phyloP scores from a whole-genome alignment of 805 yeast species.

The Blastobotrys parvus region DNA sequence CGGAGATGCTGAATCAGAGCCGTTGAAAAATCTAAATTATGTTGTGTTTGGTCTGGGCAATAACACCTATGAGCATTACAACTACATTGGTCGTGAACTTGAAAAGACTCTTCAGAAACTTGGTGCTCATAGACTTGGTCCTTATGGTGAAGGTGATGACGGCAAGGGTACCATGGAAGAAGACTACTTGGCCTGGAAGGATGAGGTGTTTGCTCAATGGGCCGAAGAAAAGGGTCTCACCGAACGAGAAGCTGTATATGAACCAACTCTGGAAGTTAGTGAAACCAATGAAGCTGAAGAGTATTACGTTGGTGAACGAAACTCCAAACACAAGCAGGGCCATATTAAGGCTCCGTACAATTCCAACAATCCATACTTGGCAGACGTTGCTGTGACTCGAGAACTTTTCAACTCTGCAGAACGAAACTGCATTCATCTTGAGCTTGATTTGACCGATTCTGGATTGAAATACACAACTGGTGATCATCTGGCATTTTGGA shows the following conservation, averaged over 20 bases:
- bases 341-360: slow-evolving; percentile 60
- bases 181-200: slow-evolving; percentile 92
- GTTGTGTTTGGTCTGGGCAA: slow-evolving; percentile 90
- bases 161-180: slow-evolving; percentile 93
- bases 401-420: slow-evolving; percentile 60
- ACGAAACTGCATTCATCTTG: slow-evolving; percentile 85
- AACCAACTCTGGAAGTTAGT: slow-evolving; percentile 46
- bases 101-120: slow-evolving; percentile 44
- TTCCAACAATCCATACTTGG: slow-evolving; percentile 73
- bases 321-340: slow-evolving; percentile 40
- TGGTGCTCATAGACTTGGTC: slow-evolving; percentile 68
- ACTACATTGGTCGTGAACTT: slow-evolving; percentile 61
- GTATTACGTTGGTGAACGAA: slow-evolving; percentile 81
- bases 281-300: slow-evolving; percentile 29
- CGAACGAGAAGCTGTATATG: slow-evolving; percentile 73
- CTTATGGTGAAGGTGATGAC: slow-evolving; percentile 90
- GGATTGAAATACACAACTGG: slow-evolving; percentile 86
- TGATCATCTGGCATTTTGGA: slow-evolving; percentile 93
- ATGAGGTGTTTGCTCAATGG: slow-evolving; percentile 55
- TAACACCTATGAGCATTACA: slow-evolving; percentile 86
- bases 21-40: slow-evolving; percentile 50
- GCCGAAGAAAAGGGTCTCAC: slow-evolving; percentile 56
- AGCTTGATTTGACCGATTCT: slow-evolving; percentile 69
- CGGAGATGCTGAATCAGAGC: slow-evolving; percentile 25
- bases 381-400: slow-evolving; percentile 49